These are phyloP conservation scores for Erythrobasidium yunnanense DNA, from an alignment of 768 basidiomycete species.

Conservation along the genomic window DNA sequence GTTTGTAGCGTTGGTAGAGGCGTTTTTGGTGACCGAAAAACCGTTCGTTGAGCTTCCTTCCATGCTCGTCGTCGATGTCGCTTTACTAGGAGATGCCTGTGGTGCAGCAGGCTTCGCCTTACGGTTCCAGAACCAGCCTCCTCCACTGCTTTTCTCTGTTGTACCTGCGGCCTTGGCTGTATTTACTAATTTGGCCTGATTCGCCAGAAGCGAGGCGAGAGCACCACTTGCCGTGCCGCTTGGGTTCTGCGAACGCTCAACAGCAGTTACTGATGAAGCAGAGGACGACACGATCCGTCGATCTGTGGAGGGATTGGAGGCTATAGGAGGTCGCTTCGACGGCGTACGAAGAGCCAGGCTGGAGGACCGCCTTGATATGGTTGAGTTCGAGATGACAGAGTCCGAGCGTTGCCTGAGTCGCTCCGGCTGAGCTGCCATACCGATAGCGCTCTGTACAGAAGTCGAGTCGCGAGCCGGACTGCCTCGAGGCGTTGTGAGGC, in stretches of 20 bases:
- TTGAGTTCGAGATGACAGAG: too few species aligned
- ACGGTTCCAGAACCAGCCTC: conserved; percentile 12
- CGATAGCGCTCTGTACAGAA: not conserved
- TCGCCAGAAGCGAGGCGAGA: conserved; percentile 8
- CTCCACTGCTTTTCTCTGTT: not conserved
- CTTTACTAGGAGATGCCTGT: not conserved
- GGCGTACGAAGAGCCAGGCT: too few species aligned
- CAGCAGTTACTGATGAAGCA: conserved; percentile 15
- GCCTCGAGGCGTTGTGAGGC: not conserved
- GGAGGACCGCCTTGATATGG: too few species aligned
- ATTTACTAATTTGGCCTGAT: not conserved
- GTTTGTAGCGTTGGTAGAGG: too few species aligned
- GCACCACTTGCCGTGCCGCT: not conserved
- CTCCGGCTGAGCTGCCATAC: too few species aligned
- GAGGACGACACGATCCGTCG: conserved; percentile 1
- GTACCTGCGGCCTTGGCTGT: not conserved
- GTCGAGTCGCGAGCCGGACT: not conserved
- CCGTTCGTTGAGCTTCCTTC: too few species aligned
- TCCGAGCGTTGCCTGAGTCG: too few species aligned
- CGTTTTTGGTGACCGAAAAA: too few species aligned
- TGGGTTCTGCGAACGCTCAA: not conserved
- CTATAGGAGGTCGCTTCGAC: not conserved
- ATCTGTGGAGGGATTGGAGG: not conserved
- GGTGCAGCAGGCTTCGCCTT: not conserved
- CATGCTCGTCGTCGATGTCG: not conserved